Evolutionary conservation across 176 grass and related monocot species (phyloP).

Genomic region (Bothriochloa decipiens): DNA sequence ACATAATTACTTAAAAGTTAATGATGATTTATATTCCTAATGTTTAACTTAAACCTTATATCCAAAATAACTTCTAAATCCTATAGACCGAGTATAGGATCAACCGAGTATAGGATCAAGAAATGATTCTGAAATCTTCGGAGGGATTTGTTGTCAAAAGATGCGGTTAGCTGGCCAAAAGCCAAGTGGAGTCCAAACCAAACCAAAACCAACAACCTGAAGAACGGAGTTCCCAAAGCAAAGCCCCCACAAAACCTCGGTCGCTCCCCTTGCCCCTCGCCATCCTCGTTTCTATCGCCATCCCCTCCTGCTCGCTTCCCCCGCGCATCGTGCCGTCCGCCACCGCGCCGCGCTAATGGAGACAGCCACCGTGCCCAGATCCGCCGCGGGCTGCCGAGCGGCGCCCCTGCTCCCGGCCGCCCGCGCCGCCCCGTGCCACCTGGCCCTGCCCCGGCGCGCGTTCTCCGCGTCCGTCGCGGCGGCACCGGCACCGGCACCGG

Average conservation of each 20-base stretch:
- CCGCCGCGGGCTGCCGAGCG: constrained; percentile 37
- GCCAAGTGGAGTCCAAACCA: no score
- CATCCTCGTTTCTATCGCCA: constrained; percentile 46
- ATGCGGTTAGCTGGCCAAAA: no score
- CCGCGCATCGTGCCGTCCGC: background rate
- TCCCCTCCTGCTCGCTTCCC: background rate
- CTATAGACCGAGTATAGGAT: no score
- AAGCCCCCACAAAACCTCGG: constrained; percentile 24
- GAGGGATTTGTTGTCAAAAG: no score
- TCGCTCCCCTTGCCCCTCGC: background rate
- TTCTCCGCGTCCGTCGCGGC: constrained; percentile 3
- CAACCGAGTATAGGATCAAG: no score
- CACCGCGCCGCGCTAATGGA: constrained; percentile 45
- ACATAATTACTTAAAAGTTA: no score
- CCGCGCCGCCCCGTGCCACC: background rate
- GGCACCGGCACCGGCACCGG: background rate
- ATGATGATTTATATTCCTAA: no score
- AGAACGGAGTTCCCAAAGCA: constrained; percentile 22
- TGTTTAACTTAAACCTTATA: no score
- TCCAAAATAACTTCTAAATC: no score
- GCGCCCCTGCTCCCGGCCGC: constrained; percentile 2
- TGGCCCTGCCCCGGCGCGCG: background rate
- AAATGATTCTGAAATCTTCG: no score
- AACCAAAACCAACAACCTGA: background rate
- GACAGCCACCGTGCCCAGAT: constrained; percentile 56